Evolutionary conservation across 768 basidiomycete species (phyloP).

Genomic region (Termitomyces sp.): DNA sequence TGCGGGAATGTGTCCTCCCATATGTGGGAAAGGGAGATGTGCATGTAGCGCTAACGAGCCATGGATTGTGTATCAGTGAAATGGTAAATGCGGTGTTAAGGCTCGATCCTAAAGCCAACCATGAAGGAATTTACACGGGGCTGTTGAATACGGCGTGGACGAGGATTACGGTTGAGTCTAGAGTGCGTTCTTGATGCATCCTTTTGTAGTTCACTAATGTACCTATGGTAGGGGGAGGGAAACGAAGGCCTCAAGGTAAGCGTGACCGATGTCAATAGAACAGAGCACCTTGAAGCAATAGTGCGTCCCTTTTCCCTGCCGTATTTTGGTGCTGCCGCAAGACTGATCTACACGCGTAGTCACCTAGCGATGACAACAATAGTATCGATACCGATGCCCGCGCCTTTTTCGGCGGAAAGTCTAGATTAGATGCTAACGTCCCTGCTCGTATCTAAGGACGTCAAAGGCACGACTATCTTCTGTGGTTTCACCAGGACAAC

Average conservation of each 20-base stretch:
- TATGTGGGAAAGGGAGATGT: constrained; percentile 43
- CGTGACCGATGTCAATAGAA: constrained; percentile 32
- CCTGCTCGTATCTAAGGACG: background rate
- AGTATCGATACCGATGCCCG: background rate
- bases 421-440: background rate
- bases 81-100: constrained; percentile 50
- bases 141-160: constrained; percentile 76
- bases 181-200: constrained; percentile 26
- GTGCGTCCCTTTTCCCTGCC: constrained; percentile 9
- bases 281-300: constrained; percentile 26
- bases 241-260: constrained; percentile 27
- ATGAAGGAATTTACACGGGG: constrained; percentile 35
- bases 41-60: constrained; percentile 69
- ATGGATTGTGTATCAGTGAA: constrained; percentile 68
- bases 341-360: background rate
- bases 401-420: constrained; percentile 9
- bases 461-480: background rate
- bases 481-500: no score
- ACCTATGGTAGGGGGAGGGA: constrained; percentile 18
- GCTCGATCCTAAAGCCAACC: constrained; percentile 41
- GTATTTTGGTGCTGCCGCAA: background rate
- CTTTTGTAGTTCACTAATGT: background rate
- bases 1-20: constrained; percentile 52
- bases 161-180: constrained; percentile 40
- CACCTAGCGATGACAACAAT: background rate